phyloP scores from a whole-genome alignment of 148 eudicot species.

The Silene uniflora region DNA sequence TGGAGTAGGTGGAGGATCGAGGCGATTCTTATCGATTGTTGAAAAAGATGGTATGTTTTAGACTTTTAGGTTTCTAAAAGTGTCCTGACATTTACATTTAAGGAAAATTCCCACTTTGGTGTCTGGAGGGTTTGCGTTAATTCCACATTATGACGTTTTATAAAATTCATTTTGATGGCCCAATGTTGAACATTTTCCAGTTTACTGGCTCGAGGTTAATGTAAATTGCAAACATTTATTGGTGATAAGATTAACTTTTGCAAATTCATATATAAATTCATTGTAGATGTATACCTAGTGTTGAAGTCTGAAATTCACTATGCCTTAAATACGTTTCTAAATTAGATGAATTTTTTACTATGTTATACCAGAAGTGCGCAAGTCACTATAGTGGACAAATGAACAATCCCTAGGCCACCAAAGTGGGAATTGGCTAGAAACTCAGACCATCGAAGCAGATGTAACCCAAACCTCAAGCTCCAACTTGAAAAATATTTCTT shows the following conservation, averaged over 20 bases:
- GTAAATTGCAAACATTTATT: no score
- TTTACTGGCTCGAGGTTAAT: no score
- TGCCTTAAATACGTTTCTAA: not conserved
- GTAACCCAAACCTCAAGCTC: not conserved
- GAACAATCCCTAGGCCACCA: not conserved
- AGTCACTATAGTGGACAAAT: not conserved
- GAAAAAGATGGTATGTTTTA: constrained; percentile 74
- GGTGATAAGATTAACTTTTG: not conserved
- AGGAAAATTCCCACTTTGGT: not conserved
- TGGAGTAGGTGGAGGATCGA: constrained; percentile 98
- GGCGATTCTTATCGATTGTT: constrained; percentile 69
- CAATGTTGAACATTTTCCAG: no score
- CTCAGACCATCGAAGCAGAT: not conserved
- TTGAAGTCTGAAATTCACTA: not conserved
- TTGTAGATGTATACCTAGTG: not conserved
- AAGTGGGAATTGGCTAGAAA: not conserved
- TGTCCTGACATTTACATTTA: not conserved
- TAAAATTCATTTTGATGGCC: no score
- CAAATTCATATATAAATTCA: not conserved
- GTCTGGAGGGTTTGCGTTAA: not conserved
- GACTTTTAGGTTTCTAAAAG: not conserved
- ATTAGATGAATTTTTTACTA: not conserved
- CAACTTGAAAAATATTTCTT: not conserved
- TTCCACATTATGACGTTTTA: not conserved
- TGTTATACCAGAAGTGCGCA: not conserved